Conservation (phyloP, 371 early-diverging fungal species). For the Syncephalastrum racemosum region DNA sequence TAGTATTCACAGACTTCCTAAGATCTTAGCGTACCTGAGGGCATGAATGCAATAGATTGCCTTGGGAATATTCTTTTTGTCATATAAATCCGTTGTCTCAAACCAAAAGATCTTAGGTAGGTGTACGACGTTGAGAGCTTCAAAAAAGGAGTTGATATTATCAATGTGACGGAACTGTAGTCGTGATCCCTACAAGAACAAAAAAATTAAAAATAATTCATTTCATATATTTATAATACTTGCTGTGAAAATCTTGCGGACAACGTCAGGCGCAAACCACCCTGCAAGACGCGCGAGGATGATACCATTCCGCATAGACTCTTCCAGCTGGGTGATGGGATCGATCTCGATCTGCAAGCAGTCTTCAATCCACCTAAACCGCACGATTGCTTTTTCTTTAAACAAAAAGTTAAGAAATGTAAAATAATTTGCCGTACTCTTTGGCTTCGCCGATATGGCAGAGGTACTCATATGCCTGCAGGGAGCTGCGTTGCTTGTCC, state of each 20-base stretch:
- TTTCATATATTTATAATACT: background rate
- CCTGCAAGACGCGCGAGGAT: slow-evolving; percentile 91
- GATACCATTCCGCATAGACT: slow-evolving; percentile 93
- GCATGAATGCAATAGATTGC: slow-evolving; percentile 99
- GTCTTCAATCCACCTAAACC: slow-evolving; percentile 90
- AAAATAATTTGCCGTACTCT: slow-evolving; percentile 66
- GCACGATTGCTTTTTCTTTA: background rate
- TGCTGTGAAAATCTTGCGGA: slow-evolving; percentile 86
- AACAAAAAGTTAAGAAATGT: background rate
- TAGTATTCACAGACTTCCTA: background rate
- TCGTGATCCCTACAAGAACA: slow-evolving; percentile 60
- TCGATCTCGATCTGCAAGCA: slow-evolving; percentile 85
- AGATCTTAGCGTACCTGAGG: slow-evolving; percentile 67
- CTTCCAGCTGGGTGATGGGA: slow-evolving; percentile 79
- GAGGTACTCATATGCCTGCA: slow-evolving; percentile 98
- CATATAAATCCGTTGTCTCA: slow-evolving; percentile 98
- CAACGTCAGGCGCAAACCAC: slow-evolving; percentile 82
- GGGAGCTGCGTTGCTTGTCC: slow-evolving; percentile 90
- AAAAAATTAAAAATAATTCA: background rate
- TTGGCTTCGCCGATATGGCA: slow-evolving; percentile 99
- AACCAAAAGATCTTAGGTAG: slow-evolving; percentile 96
- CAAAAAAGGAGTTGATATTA: slow-evolving; percentile 96
- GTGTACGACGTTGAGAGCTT: slow-evolving; percentile 76
- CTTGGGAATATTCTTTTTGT: slow-evolving; percentile 99
- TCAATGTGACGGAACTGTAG: slow-evolving; percentile 98